Evolutionary conservation across 139 green algal genomes (phyloP).

Genomic region (Tetraselmis striata): DNA sequence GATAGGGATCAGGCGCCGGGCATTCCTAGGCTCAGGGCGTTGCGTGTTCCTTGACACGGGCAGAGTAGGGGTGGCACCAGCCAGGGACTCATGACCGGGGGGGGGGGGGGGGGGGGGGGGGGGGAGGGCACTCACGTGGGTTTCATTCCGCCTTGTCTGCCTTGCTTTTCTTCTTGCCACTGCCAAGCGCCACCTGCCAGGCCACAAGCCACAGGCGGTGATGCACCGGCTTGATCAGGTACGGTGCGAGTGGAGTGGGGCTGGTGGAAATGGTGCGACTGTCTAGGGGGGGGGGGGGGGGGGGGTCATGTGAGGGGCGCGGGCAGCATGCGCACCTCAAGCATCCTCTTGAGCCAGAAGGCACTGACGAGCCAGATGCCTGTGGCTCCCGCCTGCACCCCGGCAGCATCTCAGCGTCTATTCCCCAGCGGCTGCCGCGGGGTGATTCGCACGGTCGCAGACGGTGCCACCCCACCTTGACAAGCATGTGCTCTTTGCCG

Average conservation of each 20-base stretch:
- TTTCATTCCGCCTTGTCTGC: too few species aligned
- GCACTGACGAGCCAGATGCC: neutral
- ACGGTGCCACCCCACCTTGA: neutral
- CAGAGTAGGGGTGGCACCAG: too few species aligned
- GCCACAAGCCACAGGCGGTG: too few species aligned
- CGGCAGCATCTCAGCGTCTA: too few species aligned
- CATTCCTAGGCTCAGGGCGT: too few species aligned
- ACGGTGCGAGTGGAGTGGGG: neutral
- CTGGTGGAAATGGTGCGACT: neutral
- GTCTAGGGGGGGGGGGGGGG: too few species aligned
- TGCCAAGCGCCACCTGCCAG: neutral
- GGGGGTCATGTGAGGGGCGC: too few species aligned
- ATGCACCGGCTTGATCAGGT: neutral
- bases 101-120: too few species aligned
- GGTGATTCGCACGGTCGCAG: neutral
- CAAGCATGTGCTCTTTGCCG: neutral
- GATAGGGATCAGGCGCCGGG: too few species aligned
- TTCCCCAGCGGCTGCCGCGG: neutral
- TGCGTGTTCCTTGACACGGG: too few species aligned
- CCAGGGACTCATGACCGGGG: too few species aligned
- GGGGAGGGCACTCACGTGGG: too few species aligned
- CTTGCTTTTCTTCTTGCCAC: neutral
- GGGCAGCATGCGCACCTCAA: neutral
- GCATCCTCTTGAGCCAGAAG: neutral
- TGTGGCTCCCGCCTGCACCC: neutral